Base-by-base conservation (phyloP, 2,329 filamentous ascomycete genomes). In the Fusarium solani-melongenae region DNA sequence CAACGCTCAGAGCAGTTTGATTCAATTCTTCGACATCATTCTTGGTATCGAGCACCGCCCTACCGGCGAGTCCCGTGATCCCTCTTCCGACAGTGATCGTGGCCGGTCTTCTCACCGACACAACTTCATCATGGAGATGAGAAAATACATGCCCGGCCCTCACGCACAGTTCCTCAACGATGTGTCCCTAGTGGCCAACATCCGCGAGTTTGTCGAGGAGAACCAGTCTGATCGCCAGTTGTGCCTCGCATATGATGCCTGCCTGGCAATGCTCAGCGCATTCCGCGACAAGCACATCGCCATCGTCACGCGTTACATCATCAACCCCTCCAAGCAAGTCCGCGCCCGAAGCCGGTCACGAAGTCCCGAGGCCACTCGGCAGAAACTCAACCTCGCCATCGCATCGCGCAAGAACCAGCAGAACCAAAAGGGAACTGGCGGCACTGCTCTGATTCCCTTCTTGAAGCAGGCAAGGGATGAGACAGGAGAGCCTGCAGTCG, bases 51-150 rank as follows among this genome's bases (percentile, higher is more conserved):
- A 96, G 80, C 96, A 99, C 82, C 91, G 93, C 10, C 95, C 96
- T 0, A 98, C 96, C 0, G 96, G 96, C 41, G 90, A 94, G 75
- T 92, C 89, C 81, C 84, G 84, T 20, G 84, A 85, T 55, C 77
- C 82, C 17, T 79, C 83, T 3, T 82, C 84, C 14, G 84, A 85
- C 27, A 82, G 83, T 6, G 87, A 87, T 38, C 85, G 86, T 60
- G 88, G 79, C 8, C 78, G 78, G 77, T 85, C 71, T 61, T 71
- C 78, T 46, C 65, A 80, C 66, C 73, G 84, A 84, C 62, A 98
- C 84, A 97, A 96, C 79, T 99, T 99, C 84, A 96, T 99, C 79
- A 91, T 93, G 79, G 96, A 99, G 74, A 99, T 99, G 96, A 93
- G 96, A 67, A 90, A 90, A 53, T 99, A 99, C 84, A 99, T 99